A percentile compares a stretch with the other conserved stretches of the same genome.
phyloP scores from a whole-genome alignment of 1,139 yeast genomes.

The Debaryomyces singareniensis region DNA sequence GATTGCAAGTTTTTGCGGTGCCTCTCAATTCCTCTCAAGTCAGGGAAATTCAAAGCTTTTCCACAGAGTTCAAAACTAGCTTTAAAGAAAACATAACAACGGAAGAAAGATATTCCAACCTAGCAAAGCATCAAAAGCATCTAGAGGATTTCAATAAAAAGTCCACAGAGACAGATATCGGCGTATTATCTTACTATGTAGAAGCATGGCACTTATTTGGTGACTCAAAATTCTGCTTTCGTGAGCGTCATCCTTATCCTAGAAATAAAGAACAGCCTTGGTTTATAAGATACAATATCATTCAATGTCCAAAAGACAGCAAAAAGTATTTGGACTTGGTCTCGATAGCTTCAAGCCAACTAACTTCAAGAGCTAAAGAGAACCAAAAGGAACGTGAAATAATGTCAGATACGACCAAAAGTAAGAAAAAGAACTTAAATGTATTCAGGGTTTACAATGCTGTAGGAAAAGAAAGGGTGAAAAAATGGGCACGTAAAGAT shows the following conservation, averaged over 20 bases:
- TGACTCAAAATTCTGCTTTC: conserved; percentile 2
- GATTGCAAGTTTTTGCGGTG: conserved; percentile 22
- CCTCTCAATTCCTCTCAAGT: conserved; percentile 24
- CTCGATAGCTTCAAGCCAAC: conserved; percentile 6
- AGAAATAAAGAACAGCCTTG: conserved; percentile 8
- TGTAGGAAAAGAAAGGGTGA: conserved; percentile 22
- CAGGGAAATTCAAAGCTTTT: conserved; percentile 18
- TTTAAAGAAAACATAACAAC: conserved; percentile 15
- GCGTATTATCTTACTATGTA: conserved; percentile 7
- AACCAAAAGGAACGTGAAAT: conserved; percentile 1
- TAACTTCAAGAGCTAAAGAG: conserved; percentile 4
- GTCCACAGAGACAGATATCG: conserved; percentile 4
- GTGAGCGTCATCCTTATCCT: conserved; percentile 9
- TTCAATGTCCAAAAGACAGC: conserved; percentile 3
- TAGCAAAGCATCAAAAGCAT: conserved; percentile 13
- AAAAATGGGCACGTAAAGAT: conserved; percentile 20
- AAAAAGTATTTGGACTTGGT: conserved; percentile 5
- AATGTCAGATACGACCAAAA: conserved; percentile 2
- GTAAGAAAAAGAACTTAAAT: conserved; percentile 4
- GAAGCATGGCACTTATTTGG: conserved; percentile 10
- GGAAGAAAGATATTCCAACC: conserved; percentile 13
- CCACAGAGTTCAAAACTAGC: conserved; percentile 18
- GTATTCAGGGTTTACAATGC: conserved; percentile 19
- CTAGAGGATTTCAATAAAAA: conserved; percentile 13
- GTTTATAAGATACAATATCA: conserved; percentile 7